phyloP scores from a whole-genome alignment of 306 rosid genomes.

The Castanea crenata region DNA sequence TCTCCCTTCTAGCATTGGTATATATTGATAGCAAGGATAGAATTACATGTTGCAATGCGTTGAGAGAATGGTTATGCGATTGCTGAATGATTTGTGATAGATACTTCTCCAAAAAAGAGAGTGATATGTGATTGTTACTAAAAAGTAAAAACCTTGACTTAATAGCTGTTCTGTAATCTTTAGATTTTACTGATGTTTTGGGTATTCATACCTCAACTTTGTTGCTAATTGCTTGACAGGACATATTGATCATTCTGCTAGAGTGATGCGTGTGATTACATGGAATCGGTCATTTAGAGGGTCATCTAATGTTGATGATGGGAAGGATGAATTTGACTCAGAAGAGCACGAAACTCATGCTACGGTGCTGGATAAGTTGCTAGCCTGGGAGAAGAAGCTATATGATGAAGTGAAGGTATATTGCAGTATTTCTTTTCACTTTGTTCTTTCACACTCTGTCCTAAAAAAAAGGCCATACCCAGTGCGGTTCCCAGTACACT shows the following conservation, averaged over 20 bases:
- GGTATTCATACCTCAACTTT: background rate
- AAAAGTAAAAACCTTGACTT: background rate
- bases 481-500: background rate
- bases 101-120: no score
- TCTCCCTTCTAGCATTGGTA: background rate
- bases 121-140: background rate
- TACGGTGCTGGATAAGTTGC: constrained; percentile 84
- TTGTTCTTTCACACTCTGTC: background rate
- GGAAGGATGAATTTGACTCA: constrained; percentile 70
- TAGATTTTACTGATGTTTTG: background rate
- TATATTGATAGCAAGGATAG: background rate
- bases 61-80: background rate
- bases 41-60: background rate
- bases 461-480: no score
- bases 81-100: background rate
- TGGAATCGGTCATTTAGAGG: constrained; percentile 91
- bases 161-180: background rate
- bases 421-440: background rate
- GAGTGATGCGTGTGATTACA: constrained; percentile 89
- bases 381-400: constrained; percentile 97
- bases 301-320: constrained; percentile 47
- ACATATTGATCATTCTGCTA: constrained; percentile 91
- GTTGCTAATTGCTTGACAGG: constrained; percentile 40
- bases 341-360: constrained; percentile 94
- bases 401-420: constrained; percentile 93